Percentiles rank a stretch among this genome's conserved stretches.
These are phyloP conservation scores for Capsicum rhomboideum DNA, from an alignment of 257 asterid species.

Conservation along the genomic window DNA sequence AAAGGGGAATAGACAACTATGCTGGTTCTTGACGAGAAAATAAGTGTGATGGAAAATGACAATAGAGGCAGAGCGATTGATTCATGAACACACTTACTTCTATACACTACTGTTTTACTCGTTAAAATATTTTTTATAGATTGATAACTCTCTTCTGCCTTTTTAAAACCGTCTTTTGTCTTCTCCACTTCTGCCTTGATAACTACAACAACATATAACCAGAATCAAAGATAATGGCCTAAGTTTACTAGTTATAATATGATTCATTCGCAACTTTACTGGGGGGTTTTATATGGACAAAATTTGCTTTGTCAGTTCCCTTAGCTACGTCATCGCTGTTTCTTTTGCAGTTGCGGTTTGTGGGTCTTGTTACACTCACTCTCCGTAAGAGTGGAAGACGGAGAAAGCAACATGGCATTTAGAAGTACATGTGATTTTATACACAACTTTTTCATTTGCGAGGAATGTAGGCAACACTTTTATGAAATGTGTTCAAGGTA, in stretches of 20 bases:
- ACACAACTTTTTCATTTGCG: slow-evolving; percentile 71
- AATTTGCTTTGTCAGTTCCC: background rate
- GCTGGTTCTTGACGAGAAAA: background rate
- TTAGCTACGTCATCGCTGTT: background rate
- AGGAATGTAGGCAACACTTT: slow-evolving; percentile 89
- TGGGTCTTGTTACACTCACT: slow-evolving; percentile 90
- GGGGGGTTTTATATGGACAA: background rate
- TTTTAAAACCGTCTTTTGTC: background rate
- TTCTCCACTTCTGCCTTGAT: background rate
- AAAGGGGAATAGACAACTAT: background rate
- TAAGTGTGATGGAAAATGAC: background rate
- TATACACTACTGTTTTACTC: background rate
- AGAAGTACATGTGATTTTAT: slow-evolving; percentile 60
- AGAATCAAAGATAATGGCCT: background rate
- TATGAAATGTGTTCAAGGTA: slow-evolving; percentile 80
- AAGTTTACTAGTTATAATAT: background rate
- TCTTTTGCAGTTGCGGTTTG: slow-evolving; percentile 77
- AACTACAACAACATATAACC: background rate
- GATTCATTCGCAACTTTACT: background rate
- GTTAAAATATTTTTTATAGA: background rate
- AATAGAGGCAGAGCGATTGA: background rate
- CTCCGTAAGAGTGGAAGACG: slow-evolving; percentile 80
- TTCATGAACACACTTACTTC: background rate
- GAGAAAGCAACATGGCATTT: slow-evolving; percentile 72
- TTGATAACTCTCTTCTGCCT: background rate